Conservation (phyloP, 2,329 filamentous ascomycete species). For the Verticillium zaregamsianum region DNA sequence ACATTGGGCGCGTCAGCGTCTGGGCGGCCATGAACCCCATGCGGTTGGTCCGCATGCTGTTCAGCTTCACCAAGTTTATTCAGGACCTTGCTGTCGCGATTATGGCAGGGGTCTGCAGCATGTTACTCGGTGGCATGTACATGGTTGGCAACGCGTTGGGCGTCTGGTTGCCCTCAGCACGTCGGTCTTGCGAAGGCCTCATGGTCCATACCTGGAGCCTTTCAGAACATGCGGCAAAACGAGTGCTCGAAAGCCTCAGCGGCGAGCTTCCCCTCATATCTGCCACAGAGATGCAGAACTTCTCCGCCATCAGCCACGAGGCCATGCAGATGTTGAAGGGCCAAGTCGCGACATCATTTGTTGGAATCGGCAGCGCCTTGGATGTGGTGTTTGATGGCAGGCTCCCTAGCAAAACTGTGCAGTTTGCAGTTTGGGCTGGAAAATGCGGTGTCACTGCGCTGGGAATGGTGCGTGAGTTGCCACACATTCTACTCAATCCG, state of each 20-base stretch:
- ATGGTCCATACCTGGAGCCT: conserved; percentile 33
- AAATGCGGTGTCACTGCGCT: conserved; percentile 15
- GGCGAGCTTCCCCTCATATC: conserved; percentile 48
- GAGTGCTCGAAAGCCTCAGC: conserved; percentile 46
- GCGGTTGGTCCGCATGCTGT: conserved; percentile 68
- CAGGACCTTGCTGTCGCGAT: conserved; percentile 71
- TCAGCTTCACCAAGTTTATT: conserved; percentile 70
- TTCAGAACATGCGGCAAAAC: conserved; percentile 36
- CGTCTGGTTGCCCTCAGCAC: conserved; percentile 5
- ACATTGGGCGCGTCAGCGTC: conserved; percentile 80
- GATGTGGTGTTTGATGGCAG: conserved; percentile 42
- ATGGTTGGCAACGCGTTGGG: conserved; percentile 12
- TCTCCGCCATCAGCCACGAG: conserved; percentile 72
- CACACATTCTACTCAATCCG: conserved; percentile 37
- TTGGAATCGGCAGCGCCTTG: conserved; percentile 30
- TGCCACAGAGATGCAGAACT: conserved; percentile 64
- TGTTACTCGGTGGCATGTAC: conserved; percentile 6
- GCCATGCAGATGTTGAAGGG: conserved; percentile 59
- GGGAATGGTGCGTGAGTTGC: conserved; percentile 24
- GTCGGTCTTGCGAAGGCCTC: conserved; percentile 2
- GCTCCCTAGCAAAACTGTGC: conserved; percentile 26
- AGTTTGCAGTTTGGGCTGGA: conserved; percentile 14
- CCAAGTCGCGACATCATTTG: conserved; percentile 38
- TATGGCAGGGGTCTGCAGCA: conserved; percentile 31
- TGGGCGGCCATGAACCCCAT: conserved; percentile 76